Percentiles rank a stretch among this genome's conserved stretches.
phyloP scores from a whole-genome alignment of 2,329 filamentous ascomycete genomes.

The Talaromyces rugulosus region DNA sequence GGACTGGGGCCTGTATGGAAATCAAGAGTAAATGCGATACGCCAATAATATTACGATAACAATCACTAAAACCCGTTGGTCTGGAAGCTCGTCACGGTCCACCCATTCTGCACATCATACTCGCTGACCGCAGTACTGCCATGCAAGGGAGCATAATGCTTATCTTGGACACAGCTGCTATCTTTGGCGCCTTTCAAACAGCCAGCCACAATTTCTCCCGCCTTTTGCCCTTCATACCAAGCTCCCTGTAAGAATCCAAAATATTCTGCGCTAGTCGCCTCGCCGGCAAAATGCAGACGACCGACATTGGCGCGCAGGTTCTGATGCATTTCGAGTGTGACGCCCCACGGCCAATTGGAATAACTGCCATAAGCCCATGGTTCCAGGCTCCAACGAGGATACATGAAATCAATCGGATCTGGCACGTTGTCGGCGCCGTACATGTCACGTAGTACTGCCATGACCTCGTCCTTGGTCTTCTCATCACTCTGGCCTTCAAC shows the following conservation, averaged over 20 bases:
- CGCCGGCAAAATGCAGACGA: constrained; percentile 61
- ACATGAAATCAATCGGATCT: constrained; percentile 57
- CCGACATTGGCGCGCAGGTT: constrained; percentile 63
- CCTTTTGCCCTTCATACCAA: constrained; percentile 54
- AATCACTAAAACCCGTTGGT: constrained; percentile 3
- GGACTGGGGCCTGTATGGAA: neutral
- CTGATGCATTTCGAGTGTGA: constrained; percentile 62
- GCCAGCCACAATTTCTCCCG: constrained; percentile 27
- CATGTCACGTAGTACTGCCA: constrained; percentile 58
- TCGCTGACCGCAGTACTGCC: constrained; percentile 4
- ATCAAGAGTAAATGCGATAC: neutral
- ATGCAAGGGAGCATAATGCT: constrained; percentile 7
- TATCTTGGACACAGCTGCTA: constrained; percentile 1
- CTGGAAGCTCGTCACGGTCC: constrained; percentile 12
- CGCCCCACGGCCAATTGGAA: constrained; percentile 63
- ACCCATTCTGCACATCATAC: constrained; percentile 11
- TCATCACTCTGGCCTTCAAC: constrained; percentile 58
- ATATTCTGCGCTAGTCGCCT: constrained; percentile 59
- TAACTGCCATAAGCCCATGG: constrained; percentile 59
- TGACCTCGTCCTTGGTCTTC: constrained; percentile 53
- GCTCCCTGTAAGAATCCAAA: constrained; percentile 64
- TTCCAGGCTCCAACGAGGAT: constrained; percentile 54
- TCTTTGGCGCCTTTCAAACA: constrained; percentile 4
- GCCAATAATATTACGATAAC: neutral
- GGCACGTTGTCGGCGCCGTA: constrained; percentile 55